Base-by-base conservation (phyloP, 192 early-diverging fungal genomes). In the Coemansia sp. region DNA sequence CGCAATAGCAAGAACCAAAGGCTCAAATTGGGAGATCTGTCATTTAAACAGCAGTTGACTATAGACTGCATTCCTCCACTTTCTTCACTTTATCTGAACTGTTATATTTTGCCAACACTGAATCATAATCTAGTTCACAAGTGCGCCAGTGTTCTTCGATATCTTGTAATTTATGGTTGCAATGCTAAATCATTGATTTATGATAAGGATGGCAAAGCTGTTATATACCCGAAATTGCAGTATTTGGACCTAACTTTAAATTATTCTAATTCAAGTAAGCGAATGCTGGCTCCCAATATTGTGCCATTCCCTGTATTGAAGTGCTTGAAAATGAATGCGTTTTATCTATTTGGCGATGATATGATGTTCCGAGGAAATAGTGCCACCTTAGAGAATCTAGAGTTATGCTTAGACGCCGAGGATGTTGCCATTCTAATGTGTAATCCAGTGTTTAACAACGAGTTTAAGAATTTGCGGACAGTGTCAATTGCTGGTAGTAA, bases 321-420 rank as follows among this genome's bases (percentile, higher is more conserved):
- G 10, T 11, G 45, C 13, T 32, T 65, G 17, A 11, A 31, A 15
- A 17, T 45, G 1, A 17, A 48, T n/a, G n/a, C n/a, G n/a, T n/a
- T n/a, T n/a, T n/a, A n/a, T n/a, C 46, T 27, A 34, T 39, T 51
- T 34, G 44, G 24, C 3, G 45, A 65, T 51, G 46, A 65, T 51
- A 36, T 50, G 29, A 41, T 65, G 4, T 65, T 65, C 19, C 63
- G 63, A 31, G 63, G 63, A 3, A 65, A 65, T 45, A 36, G 44
- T 34, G 44, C n/a, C 0, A 51, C 45, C 12, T 31, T 65, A 24
- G 24, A 45, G 8, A 45, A 45, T 27, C 42, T 64, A 12, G 39
- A 40, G 39, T 11, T 40, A 40, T 11, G 4, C 4, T 40, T 40
- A 40, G 11, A 12, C 39, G 1, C 39, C 9, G 39, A 40, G 11